Percentiles rank a stretch among this genome's conserved stretches.
These are phyloP conservation scores for Trichoderma asperellum DNA, from an alignment of 2,329 filamentous ascomycete species.

Conservation along the genomic window DNA sequence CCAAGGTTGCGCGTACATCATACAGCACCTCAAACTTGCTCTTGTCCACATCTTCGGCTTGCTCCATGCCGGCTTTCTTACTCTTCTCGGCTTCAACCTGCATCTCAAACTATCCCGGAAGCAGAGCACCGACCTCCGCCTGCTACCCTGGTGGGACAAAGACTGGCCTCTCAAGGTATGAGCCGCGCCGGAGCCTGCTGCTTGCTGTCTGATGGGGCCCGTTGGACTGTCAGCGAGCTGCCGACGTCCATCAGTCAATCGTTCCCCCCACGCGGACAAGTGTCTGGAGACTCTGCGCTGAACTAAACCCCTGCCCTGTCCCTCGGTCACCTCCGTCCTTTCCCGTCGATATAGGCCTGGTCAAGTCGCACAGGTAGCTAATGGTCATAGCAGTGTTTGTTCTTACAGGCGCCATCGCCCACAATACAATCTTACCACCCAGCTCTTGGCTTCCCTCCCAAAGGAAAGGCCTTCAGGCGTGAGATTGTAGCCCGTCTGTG, in stretches of 20 bases:
- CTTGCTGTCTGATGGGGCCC: conserved; percentile 21
- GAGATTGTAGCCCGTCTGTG: conserved; percentile 13
- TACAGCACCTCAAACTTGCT: background rate
- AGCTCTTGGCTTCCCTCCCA: conserved; percentile 10
- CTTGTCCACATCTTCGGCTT: background rate
- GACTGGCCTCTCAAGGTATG: conserved; percentile 15
- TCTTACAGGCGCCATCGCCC: conserved; percentile 19
- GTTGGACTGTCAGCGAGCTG: conserved; percentile 20
- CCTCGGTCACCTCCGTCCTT: conserved; percentile 14
- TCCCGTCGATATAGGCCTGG: conserved; percentile 12
- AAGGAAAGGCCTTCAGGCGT: background rate
- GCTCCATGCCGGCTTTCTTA: conserved; percentile 19
- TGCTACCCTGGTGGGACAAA: conserved; percentile 23
- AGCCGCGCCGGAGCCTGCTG: conserved; percentile 22
- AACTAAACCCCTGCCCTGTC: background rate
- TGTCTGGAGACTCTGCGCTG: conserved; percentile 9
- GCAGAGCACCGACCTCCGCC: conserved; percentile 26
- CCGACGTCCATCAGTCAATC: conserved; percentile 26
- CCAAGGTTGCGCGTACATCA: background rate
- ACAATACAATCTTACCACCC: conserved; percentile 4
- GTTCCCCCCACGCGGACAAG: conserved; percentile 28
- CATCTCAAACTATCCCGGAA: conserved; percentile 26
- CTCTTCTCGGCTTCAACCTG: conserved; percentile 23
- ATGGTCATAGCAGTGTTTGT: conserved; percentile 16
- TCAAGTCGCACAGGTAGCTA: conserved; percentile 18